Conservation (phyloP, 768 basidiomycete species). For the button mushroom (Agaricus bisporus) region DNA sequence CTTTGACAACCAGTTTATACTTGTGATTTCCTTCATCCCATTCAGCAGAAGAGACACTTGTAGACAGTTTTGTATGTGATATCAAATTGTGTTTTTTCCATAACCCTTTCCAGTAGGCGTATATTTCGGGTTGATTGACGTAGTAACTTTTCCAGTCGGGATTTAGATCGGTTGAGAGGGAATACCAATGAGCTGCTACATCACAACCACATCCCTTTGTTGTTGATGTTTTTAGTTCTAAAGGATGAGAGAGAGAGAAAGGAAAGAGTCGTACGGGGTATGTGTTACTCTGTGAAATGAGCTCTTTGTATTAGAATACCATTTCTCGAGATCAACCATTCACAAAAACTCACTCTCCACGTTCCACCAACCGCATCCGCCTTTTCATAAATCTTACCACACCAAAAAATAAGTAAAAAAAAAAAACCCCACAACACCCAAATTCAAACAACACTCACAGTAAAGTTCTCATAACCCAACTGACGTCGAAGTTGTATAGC, state of each 20-base stretch:
- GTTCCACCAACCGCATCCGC: slow-evolving; percentile 45
- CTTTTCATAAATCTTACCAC: slow-evolving; percentile 43
- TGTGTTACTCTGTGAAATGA: slow-evolving; percentile 40
- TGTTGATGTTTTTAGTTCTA: not conserved
- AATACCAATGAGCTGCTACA: slow-evolving; percentile 48
- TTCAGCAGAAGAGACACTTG: slow-evolving; percentile 30
- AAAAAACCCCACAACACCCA: not conserved
- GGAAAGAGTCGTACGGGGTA: slow-evolving; percentile 34
- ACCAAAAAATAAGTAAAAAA: not conserved
- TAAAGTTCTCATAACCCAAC: slow-evolving; percentile 41
- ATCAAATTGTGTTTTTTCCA: slow-evolving; percentile 39
- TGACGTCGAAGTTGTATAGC: slow-evolving; percentile 41
- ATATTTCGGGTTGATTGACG: slow-evolving; percentile 43
- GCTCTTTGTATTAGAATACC: not conserved
- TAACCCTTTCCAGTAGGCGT: slow-evolving; percentile 42
- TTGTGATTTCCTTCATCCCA: slow-evolving; percentile 39
- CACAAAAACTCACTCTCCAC: slow-evolving; percentile 40
- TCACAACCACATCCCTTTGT: slow-evolving; percentile 52
- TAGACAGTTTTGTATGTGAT: slow-evolving; percentile 35
- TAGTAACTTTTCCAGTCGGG: slow-evolving; percentile 44
- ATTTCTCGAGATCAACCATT: not conserved
- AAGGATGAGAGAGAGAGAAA: no score
- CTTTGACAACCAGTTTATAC: slow-evolving; percentile 36
- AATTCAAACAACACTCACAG: slow-evolving; percentile 24
- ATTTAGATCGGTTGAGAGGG: slow-evolving; percentile 48